Evolutionary conservation across 257 asterid genomes (phyloP).

Genomic region (Capsicum baccatum): DNA sequence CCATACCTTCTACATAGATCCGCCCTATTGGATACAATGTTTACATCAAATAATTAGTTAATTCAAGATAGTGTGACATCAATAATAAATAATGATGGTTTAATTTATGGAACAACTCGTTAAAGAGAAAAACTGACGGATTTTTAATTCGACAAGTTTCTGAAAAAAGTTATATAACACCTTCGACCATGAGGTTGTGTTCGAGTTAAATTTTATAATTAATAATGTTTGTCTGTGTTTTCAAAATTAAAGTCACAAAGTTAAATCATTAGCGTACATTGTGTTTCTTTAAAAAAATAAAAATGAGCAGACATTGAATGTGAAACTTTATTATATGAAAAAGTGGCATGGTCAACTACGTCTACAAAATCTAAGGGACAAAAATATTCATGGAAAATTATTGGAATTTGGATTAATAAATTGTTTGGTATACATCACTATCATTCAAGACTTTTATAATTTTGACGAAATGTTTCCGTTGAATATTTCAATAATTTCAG

Average conservation of each 20-base stretch:
- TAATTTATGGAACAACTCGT: no score
- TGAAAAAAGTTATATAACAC: not conserved
- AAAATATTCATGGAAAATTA: not conserved
- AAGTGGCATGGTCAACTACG: not conserved
- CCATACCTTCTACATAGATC: no score
- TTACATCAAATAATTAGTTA: not conserved
- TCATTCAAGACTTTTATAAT: conserved; percentile 29
- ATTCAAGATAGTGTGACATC: not conserved
- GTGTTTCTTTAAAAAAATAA: no score
- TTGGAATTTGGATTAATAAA: not conserved
- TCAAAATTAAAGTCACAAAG: not conserved
- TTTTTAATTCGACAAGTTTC: not conserved
- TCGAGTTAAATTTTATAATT: not conserved
- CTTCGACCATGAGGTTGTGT: not conserved
- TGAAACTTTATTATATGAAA: not conserved
- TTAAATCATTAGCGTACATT: not conserved
- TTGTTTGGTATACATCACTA: conserved; percentile 34
- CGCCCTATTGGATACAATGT: not conserved
- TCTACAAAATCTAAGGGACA: not conserved
- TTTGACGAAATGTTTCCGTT: not conserved
- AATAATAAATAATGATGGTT: no score
- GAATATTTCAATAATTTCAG: not conserved
- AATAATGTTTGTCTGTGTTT: not conserved
- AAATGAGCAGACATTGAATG: not conserved
- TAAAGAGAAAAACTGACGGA: no score